phyloP scores from a whole-genome alignment of 495 filamentous ascomycete species.

The Aspergillus mulundensis region DNA sequence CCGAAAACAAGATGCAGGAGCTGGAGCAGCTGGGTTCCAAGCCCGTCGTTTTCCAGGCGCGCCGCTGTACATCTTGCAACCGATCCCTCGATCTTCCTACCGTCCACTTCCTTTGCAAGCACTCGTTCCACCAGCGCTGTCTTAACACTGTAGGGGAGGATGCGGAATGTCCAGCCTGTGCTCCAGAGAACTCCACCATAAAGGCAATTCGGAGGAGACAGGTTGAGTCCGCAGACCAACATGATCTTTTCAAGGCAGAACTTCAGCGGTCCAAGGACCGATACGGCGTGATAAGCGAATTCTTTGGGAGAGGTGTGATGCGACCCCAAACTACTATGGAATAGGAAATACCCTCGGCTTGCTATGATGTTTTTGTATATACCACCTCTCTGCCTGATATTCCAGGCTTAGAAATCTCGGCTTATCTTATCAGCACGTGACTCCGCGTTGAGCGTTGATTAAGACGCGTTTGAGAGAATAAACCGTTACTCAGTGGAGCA shows the following conservation, averaged over 20 bases:
- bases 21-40: constrained; percentile 70
- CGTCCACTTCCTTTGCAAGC: constrained; percentile 95
- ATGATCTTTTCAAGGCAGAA: constrained; percentile 84
- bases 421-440: constrained; percentile 36
- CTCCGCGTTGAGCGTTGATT: constrained; percentile 19
- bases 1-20: constrained; percentile 71
- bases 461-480: constrained; percentile 19
- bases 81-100: constrained; percentile 74
- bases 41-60: constrained; percentile 84
- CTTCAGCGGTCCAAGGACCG: constrained; percentile 74
- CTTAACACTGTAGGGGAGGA: constrained; percentile 63
- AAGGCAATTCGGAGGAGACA: constrained; percentile 79
- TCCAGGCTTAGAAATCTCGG: background rate
- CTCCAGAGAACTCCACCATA: constrained; percentile 77
- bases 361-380: background rate
- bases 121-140: constrained; percentile 90
- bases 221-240: constrained; percentile 79
- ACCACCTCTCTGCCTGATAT: constrained; percentile 7
- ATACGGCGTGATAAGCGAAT: constrained; percentile 86
- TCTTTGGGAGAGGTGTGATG: constrained; percentile 95
- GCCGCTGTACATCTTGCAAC: constrained; percentile 77
- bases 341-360: constrained; percentile 14
- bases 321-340: constrained; percentile 40
- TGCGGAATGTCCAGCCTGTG: constrained; percentile 81
- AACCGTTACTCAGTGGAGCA: background rate